Evolutionary conservation across 208 protist genomes (phyloP).

Genomic region (Crithidia thermophila): DNA sequence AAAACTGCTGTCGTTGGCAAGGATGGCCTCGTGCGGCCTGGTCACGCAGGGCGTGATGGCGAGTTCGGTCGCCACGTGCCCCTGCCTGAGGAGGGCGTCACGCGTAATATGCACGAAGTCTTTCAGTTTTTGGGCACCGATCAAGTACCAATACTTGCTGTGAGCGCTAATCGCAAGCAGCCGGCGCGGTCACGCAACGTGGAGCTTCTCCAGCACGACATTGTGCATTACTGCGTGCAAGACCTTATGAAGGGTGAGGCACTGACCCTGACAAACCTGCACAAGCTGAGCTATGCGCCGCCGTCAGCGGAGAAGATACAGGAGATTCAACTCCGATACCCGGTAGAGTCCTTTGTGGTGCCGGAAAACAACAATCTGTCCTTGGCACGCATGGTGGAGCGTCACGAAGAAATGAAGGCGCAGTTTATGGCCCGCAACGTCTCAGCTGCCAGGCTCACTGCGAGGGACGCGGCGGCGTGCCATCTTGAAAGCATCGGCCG

Average conservation of each 20-base stretch:
- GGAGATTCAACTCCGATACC: conserved; percentile 71
- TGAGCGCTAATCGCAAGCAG: conserved; percentile 55
- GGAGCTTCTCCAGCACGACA: conserved; percentile 74
- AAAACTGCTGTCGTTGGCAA: conserved; percentile 31
- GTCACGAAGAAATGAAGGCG: conserved; percentile 63
- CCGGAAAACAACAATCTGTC: conserved; percentile 76
- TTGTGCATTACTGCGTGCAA: conserved; percentile 73
- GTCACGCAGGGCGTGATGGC: background rate
- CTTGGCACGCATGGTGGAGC: conserved; percentile 61
- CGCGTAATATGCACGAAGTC: conserved; percentile 60
- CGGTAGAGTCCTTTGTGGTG: conserved; percentile 79
- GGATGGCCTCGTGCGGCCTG: conserved; percentile 29
- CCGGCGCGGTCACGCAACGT: conserved; percentile 70
- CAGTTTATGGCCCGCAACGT: conserved; percentile 31
- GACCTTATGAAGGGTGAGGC: conserved; percentile 48
- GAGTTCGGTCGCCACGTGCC: background rate
- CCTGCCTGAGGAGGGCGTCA: conserved; percentile 44
- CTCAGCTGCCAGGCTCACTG: conserved; percentile 31
- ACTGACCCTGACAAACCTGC: conserved; percentile 61
- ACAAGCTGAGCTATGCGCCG: conserved; percentile 84
- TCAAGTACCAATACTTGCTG: conserved; percentile 70
- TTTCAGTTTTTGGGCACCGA: conserved; percentile 73
- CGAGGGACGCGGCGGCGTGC: conserved; percentile 43
- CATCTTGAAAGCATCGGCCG: conserved; percentile 25
- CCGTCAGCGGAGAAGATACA: conserved; percentile 62